Base-by-base conservation (phyloP, 805 yeast genomes). In the Candida sphagnicola region DNA sequence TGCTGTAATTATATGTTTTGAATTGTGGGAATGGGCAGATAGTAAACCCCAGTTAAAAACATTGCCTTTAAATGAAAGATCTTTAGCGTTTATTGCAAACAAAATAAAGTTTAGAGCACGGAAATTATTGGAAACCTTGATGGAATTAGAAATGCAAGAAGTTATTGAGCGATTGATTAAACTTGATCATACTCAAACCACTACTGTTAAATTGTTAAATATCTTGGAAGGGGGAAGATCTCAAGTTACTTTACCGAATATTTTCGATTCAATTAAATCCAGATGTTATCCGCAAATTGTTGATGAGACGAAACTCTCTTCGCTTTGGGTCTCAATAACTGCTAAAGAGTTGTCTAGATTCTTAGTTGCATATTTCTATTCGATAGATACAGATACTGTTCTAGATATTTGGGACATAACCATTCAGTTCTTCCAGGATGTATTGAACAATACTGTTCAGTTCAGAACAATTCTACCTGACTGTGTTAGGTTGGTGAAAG, bases 141-240 rank as follows among this genome's bases (percentile, higher is more conserved):
- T 80, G 58, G 67, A 68, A 2, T 50, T 85, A 13, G 96, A 89
- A 50, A 80, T 91, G 13, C 62, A 78, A 35, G 91, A 87, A 50
- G 78, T 82, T 0, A 59, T 88, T 40, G 95, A 85, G 50, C 72
- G 80, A 5, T 57, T 90, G 42, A 70, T 87, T 13, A 53, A 47
- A 4, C 65, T 78, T 10, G 55, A 55, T 13, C 28, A 38, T 8
- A 28, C 29, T 17, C 34, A 13, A 13, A 30, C 2, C 1, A 26
- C 56, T 6, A 53, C 51, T 18, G 73, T 79, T 49, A 83, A 81
- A 47, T 52, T 86, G 1, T 57, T 86, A n/a, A 88, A 85, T 55
- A 81, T 85, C 2, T 62, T 90, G 35, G 96, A 90, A 60, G 91
- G 93, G 0, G 84, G 95, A 5, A 77, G 85, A 46, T 85, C 95